Base-by-base conservation (phyloP, 768 basidiomycete species). In the Leucosporidium yakuticum region DNA sequence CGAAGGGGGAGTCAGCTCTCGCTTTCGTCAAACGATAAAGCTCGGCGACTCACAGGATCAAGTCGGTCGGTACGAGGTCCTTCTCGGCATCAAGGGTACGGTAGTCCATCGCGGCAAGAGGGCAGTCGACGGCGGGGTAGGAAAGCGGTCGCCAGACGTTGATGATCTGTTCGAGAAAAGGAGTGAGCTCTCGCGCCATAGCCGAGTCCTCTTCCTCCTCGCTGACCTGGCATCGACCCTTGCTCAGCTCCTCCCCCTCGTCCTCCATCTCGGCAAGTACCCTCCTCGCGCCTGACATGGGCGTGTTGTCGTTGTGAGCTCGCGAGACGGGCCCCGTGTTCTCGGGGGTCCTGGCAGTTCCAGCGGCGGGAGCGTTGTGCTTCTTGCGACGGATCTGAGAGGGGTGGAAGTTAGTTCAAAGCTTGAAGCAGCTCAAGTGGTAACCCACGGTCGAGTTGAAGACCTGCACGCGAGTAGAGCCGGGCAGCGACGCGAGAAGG, bases 111-210 rank as follows among this genome's bases (percentile, higher is more conserved):
- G 83, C 77, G 17, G 81, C 80, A 48, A 85, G 79, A 8, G 83
- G 83, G 78, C 79, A 82, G 67, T 84, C 84, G n/a, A 75, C 73
- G 4, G 83, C 83, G 2, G 79, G 70, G 67, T 82, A 76, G 23
- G 77, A 73, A 73, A 84, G 83, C 1, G 84, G 84, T 27, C 84
- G 80, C 84, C 84, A 85, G 65, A 85, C 75, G 75, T 84, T 84
- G 68, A 84, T 80, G 69, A 84, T 82, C 59, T 80, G 83, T 4
- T 8, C 39, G 20, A 20, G 60, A 44, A 6, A 44, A 14, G 2
- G 17, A 31, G n/a, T 27, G 27, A 55, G 54, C 25, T n/a, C 23
- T 9, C 21, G 23, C 23, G 15, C 15, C 4, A 17, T 11, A 27
- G 17, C 25, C 54, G 54, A n/a, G 11, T 7, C 15, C n/a, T n/a